These are phyloP conservation scores for Acanthamoeba royreba DNA, from an alignment of 208 protist species.

Conservation along the genomic window DNA sequence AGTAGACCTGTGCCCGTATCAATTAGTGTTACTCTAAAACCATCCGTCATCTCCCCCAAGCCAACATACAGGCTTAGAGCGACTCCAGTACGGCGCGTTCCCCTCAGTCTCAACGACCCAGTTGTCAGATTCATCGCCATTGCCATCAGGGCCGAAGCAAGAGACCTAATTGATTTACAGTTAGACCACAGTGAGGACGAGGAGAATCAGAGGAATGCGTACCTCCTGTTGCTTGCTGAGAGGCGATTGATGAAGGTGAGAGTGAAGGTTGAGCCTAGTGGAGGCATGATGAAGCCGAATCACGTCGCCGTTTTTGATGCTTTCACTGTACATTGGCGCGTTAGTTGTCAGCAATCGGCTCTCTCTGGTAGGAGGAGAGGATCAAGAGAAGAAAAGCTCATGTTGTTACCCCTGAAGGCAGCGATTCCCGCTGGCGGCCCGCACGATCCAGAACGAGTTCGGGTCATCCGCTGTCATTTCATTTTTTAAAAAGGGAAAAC, in stretches of 20 bases:
- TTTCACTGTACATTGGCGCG: neutral
- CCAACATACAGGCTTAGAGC: neutral
- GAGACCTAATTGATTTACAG: constrained; percentile 55
- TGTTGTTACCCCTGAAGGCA: constrained; percentile 49
- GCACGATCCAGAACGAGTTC: constrained; percentile 61
- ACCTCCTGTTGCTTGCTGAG: constrained; percentile 71
- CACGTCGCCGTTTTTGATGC: constrained; percentile 63
- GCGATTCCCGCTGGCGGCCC: constrained; percentile 39
- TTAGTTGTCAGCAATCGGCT: neutral
- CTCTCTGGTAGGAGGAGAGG: neutral
- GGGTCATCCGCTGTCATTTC: constrained; percentile 5
- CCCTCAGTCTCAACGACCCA: constrained; percentile 62
- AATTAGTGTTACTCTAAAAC: no score
- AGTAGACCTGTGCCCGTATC: neutral
- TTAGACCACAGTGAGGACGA: neutral
- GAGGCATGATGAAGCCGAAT: constrained; percentile 63
- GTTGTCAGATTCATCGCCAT: constrained; percentile 75
- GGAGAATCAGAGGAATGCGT: neutral
- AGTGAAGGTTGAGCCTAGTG: constrained; percentile 69
- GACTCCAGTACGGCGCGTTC: neutral
- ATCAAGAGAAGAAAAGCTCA: neutral
- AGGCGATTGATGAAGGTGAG: constrained; percentile 65
- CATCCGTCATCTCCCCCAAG: no score
- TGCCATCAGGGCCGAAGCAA: constrained; percentile 71
- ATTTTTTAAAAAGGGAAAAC: no score